Conservation (phyloP, 768 basidiomycete species). For the Leccinellum luteum region DNA sequence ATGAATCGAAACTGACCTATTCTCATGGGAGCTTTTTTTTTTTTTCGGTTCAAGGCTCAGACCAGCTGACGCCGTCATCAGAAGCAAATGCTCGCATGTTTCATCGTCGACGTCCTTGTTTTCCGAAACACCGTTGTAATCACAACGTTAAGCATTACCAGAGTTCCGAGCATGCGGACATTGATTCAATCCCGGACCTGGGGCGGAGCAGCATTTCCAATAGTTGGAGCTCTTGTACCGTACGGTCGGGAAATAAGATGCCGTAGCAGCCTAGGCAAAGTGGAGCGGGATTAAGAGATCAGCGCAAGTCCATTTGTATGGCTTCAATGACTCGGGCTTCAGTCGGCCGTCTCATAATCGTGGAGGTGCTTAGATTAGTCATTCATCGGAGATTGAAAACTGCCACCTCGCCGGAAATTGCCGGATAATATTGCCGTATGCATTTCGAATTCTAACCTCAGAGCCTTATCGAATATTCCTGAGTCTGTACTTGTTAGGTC, state of each 20-base stretch:
- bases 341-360: not conserved
- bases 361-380: not conserved
- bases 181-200: not conserved
- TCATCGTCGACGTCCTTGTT: not conserved
- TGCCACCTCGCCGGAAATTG: not conserved
- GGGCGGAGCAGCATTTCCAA: not conserved
- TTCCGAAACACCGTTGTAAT: not conserved
- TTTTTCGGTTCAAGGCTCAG: not conserved
- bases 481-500: not conserved
- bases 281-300: conserved; percentile 4
- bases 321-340: not conserved
- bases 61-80: not conserved
- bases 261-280: conserved; percentile 8
- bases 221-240: not conserved
- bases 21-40: not conserved
- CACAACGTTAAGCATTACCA: not conserved
- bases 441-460: not conserved
- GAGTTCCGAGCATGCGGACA: not conserved
- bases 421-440: not conserved
- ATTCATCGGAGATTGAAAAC: not conserved
- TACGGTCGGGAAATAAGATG: conserved; percentile 11
- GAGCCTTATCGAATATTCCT: not conserved
- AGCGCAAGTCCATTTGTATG: not conserved
- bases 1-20: conserved; percentile 11
- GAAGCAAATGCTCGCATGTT: not conserved